Evolutionary conservation across 192 early-diverging fungal species (phyloP).

Genomic region (Coemansia guatemalensis): DNA sequence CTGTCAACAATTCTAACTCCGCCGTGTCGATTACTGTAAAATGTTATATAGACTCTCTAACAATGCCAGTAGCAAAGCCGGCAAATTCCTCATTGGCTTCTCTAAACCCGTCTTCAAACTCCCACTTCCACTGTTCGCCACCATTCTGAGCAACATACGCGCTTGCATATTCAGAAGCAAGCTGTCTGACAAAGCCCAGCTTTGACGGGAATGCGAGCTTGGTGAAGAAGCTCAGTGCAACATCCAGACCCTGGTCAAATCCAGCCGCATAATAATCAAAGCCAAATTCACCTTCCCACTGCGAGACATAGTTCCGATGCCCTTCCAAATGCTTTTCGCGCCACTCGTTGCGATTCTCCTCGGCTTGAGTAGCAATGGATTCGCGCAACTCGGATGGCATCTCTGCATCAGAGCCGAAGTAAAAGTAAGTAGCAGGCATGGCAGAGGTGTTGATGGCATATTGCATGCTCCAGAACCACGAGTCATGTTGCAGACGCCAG

Average conservation of each 20-base stretch:
- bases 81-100: slow-evolving; percentile 17
- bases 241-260: slow-evolving; percentile 12
- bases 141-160: slow-evolving; percentile 2
- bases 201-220: slow-evolving; percentile 6
- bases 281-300: slow-evolving; percentile 7
- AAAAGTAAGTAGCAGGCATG: slow-evolving; percentile 9
- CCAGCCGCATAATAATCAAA: slow-evolving; percentile 11
- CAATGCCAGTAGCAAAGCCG: background rate
- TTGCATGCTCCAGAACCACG: slow-evolving; percentile 23
- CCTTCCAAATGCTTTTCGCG: slow-evolving; percentile 6
- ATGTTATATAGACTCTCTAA: background rate
- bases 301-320: slow-evolving; percentile 7
- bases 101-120: slow-evolving; percentile 10
- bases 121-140: slow-evolving; percentile 14
- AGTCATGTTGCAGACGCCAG: slow-evolving; percentile 16
- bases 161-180: slow-evolving; percentile 1
- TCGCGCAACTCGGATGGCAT: background rate
- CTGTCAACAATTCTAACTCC: too few species aligned
- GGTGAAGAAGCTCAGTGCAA: slow-evolving; percentile 1
- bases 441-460: slow-evolving; percentile 5
- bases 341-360: slow-evolving; percentile 1
- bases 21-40: too few species aligned
- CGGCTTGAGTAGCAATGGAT: background rate
- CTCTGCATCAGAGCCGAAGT: slow-evolving; percentile 1
- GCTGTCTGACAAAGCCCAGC: slow-evolving; percentile 9